A percentile compares a stretch with the other conserved stretches of the same genome.
phyloP scores from a whole-genome alignment of 192 early-diverging fungal species.

The Dissophora globulifera region DNA sequence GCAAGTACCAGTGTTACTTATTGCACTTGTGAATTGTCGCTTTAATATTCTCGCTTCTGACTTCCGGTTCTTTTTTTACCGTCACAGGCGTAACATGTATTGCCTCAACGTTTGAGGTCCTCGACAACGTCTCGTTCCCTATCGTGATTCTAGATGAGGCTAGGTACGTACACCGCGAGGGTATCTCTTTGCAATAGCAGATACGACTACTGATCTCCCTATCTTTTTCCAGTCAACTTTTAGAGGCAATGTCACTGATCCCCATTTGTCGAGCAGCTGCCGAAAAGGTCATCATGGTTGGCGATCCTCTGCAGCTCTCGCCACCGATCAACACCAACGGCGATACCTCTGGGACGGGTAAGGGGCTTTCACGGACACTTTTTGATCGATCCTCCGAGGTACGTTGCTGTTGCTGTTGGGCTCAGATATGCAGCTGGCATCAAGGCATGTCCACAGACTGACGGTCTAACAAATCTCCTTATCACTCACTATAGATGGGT shows the following conservation, averaged over 20 bases:
- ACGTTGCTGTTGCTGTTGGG: conserved; percentile 5
- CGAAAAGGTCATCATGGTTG: conserved; percentile 78
- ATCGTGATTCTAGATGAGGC: conserved; percentile 90
- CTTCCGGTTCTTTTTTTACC: background rate
- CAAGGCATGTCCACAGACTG: too few species aligned
- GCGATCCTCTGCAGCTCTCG: conserved; percentile 89
- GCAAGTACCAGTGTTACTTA: too few species aligned
- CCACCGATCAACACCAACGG: conserved; percentile 77
- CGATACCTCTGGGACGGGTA: conserved; percentile 40
- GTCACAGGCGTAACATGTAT: conserved; percentile 82
- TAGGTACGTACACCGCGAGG: conserved; percentile 27
- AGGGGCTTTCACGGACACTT: conserved; percentile 83
- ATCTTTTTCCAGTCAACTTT: conserved; percentile 66
- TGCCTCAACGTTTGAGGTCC: conserved; percentile 78
- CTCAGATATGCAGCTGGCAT: too few species aligned
- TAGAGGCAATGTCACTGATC: conserved; percentile 89
- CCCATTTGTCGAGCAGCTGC: conserved; percentile 74
- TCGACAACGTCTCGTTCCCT: conserved; percentile 67
- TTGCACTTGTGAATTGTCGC: too few species aligned
- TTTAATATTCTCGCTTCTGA: too few species aligned
- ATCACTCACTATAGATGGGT: conserved; percentile 31
- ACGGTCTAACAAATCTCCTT: too few species aligned
- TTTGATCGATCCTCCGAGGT: conserved; percentile 79
- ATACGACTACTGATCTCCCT: background rate
- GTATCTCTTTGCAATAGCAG: background rate